Percentiles rank a stretch among this genome's conserved stretches.
These are phyloP conservation scores for Quercus glauca DNA, from an alignment of 306 rosid genomes.

Conservation along the genomic window DNA sequence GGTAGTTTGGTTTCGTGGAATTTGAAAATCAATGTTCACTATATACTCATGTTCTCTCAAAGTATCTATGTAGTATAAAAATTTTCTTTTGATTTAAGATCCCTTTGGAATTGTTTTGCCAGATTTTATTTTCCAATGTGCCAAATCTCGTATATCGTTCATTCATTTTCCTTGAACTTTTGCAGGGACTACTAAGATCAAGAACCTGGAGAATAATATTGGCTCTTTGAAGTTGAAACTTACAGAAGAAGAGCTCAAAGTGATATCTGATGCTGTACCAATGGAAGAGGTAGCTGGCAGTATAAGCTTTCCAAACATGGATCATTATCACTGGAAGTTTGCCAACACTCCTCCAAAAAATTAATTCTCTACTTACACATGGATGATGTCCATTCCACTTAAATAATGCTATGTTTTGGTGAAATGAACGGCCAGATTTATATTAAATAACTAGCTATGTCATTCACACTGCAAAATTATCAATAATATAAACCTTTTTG, in stretches of 20 bases:
- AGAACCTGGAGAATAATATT: constrained; percentile 58
- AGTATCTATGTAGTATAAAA: neutral
- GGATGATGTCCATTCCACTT: neutral
- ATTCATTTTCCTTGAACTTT: neutral
- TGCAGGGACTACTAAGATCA: constrained; percentile 60
- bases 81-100: neutral
- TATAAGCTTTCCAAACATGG: neutral
- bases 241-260: constrained; percentile 37
- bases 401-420: neutral
- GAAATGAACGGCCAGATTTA: neutral
- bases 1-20: neutral
- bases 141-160: too few species aligned
- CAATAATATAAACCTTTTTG: too few species aligned
- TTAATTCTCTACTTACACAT: neutral
- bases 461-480: too few species aligned
- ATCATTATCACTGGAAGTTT: constrained; percentile 29
- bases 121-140: too few species aligned
- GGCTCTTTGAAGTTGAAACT: constrained; percentile 51
- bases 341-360: constrained; percentile 57
- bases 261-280: constrained; percentile 47
- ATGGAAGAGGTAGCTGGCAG: constrained; percentile 48
- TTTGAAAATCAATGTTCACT: neutral
- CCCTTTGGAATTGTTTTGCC: neutral
- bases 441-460: neutral
- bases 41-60: neutral